A percentile compares a stretch with the other conserved stretches of the same genome.
Conservation (phyloP, 352 stramenopile genomes). For the Peronospora farinosa region DNA sequence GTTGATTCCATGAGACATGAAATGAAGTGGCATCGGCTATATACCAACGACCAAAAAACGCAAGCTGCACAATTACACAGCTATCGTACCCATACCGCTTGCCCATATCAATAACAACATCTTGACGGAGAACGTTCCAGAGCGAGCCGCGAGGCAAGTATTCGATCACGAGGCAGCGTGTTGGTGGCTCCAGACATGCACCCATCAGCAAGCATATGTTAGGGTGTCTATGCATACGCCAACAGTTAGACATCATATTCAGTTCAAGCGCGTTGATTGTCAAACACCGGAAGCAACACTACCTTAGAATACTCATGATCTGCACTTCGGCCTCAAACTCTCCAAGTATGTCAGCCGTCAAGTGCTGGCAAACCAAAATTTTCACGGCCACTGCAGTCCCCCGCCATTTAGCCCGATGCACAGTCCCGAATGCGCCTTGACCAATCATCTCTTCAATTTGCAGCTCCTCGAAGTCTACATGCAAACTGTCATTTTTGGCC, state of each 20-base stretch:
- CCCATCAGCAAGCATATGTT: constrained; percentile 86
- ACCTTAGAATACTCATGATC: constrained; percentile 88
- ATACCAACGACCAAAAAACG: not conserved
- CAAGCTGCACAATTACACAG: not conserved
- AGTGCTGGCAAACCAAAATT: constrained; percentile 76
- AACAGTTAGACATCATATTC: constrained; percentile 2
- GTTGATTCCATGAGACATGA: not conserved
- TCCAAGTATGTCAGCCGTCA: constrained; percentile 79
- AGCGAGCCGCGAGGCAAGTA: constrained; percentile 76
- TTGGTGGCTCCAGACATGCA: constrained; percentile 71
- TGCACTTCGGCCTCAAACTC: constrained; percentile 86
- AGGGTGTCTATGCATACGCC: constrained; percentile 47
- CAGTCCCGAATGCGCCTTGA: constrained; percentile 78
- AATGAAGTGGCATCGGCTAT: not conserved
- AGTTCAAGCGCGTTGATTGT: not conserved
- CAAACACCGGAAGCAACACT: not conserved
- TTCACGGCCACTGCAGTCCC: constrained; percentile 79
- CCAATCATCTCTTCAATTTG: constrained; percentile 80
- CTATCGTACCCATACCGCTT: constrained; percentile 63
- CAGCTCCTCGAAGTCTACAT: constrained; percentile 77
- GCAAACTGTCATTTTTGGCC: constrained; percentile 65
- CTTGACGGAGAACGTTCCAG: constrained; percentile 83
- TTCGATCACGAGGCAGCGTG: constrained; percentile 81
- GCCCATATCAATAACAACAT: constrained; percentile 54
- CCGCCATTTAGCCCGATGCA: constrained; percentile 67